Evolutionary conservation across 495 filamentous ascomycete genomes (phyloP).

Genomic region (Tetracladium setigerum): DNA sequence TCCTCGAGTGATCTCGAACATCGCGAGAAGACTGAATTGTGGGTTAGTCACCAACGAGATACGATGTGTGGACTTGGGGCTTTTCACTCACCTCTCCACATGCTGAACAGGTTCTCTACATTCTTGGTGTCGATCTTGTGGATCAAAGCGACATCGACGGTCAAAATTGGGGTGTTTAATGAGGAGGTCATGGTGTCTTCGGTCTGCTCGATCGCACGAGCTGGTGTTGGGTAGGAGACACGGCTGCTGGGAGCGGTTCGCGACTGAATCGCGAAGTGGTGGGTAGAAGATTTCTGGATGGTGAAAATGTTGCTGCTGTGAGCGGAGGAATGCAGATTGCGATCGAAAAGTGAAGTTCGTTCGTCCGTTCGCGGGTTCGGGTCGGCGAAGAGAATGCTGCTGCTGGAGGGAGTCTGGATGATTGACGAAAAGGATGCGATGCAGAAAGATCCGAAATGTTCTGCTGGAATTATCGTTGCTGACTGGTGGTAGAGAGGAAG

Average conservation of each 20-base stretch:
- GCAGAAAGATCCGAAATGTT: too few relatives aligned
- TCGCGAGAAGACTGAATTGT: conserved; percentile 74
- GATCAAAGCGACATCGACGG: conserved; percentile 78
- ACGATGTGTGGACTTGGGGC: neutral
- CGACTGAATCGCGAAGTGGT: conserved; percentile 19
- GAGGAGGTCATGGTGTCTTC: conserved; percentile 44
- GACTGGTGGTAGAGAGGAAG: too few relatives aligned
- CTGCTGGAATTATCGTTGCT: too few relatives aligned
- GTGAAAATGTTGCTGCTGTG: too few relatives aligned
- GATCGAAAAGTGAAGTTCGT: neutral
- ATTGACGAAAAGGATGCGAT: too few relatives aligned
- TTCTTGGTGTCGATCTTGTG: conserved; percentile 92
- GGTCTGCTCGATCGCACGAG: conserved; percentile 23
- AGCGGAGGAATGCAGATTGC: too few relatives aligned
- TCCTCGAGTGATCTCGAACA: conserved; percentile 92
- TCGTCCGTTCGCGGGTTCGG: neutral
- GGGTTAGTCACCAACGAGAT: neutral
- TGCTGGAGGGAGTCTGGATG: too few relatives aligned
- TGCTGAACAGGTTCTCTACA: conserved; percentile 87
- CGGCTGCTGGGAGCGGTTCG: conserved; percentile 17
- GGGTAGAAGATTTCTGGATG: too few relatives aligned
- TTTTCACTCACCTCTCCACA: conserved; percentile 83
- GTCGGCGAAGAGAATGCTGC: neutral
- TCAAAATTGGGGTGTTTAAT: conserved; percentile 66
- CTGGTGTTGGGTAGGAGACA: conserved; percentile 13